Base-by-base conservation (phyloP, 768 basidiomycete genomes). In the Pleurotus citrinopileatus region DNA sequence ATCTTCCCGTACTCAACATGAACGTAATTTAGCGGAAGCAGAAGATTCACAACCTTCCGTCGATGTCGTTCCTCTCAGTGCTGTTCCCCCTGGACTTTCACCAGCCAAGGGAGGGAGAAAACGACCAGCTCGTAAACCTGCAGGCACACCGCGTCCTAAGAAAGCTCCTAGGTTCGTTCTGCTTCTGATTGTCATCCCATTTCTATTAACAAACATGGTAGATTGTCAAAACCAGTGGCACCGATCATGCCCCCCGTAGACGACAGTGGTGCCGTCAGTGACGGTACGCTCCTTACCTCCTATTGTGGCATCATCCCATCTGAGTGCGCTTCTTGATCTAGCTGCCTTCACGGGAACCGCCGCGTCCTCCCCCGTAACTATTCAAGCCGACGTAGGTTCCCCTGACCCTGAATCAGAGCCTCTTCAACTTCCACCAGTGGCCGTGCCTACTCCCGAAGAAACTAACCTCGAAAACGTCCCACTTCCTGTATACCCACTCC, bases 401-500 rank as follows among this genome's bases (percentile, higher is more conserved):
- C 79, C 82, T 28, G 83, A 84, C 44, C 77, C 76, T 32, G 48
- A 51, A 25, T 17, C 19, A 22, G 48, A 51, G 7, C 48, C 52
- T 44, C 45, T 51, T 29, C 54, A 57, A 34, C 59, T 38, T 22
- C 58, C 38, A 8, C 43, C 65, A 12, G 60, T 61, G 17, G 55
- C 65, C 23, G 61, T 63, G 22, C 58, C 70, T 3, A 56, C 63
- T 7, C 67, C 69, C 22, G 78, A 76, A 50, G 80, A 82, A 27
- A 68, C 73, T 20, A 80, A 76, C 36, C 72, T 87, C 38, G 82
- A 87, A 48, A 79, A 71, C 50, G 72, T 78, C 17, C 80, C 89
- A 1, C 74, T 87, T 2, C 90, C 90, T 2, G 68, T 84, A 25
- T 92, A 91, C 58, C 87, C 90, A 1, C 78, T 91, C 20, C 89